Conservation (phyloP, 805 yeast genomes). For the Metschnikowia continentalis region DNA sequence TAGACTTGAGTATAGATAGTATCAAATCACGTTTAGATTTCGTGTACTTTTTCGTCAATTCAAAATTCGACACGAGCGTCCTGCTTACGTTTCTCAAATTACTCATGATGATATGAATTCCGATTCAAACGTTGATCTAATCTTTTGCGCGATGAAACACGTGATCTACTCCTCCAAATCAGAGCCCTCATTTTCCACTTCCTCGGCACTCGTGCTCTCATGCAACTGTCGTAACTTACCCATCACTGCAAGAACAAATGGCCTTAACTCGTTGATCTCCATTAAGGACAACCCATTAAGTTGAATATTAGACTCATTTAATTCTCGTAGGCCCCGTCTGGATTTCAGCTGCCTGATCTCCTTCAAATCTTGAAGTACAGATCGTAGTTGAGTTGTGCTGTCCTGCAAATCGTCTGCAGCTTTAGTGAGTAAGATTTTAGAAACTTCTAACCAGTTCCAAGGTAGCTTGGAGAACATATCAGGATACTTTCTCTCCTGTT, state of each 20-base stretch:
- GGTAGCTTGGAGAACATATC: constrained; percentile 70
- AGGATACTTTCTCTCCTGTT: constrained; percentile 57
- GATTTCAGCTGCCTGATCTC: constrained; percentile 81
- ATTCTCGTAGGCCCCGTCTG: constrained; percentile 67
- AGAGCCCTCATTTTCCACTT: constrained; percentile 10
- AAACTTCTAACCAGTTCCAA: constrained; percentile 82
- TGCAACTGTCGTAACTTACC: constrained; percentile 60
- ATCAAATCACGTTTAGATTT: constrained; percentile 63
- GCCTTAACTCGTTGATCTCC: constrained; percentile 87
- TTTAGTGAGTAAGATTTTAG: constrained; percentile 60
- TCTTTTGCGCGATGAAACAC: constrained; percentile 7
- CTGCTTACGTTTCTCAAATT: constrained; percentile 24
- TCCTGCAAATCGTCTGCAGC: constrained; percentile 80
- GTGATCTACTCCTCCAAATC: constrained; percentile 12
- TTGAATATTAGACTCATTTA: constrained; percentile 80
- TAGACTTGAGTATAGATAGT: constrained; percentile 78
- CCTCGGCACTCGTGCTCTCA: constrained; percentile 24
- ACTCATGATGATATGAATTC: constrained; percentile 20
- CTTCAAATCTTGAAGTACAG: constrained; percentile 73
- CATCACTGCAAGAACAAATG: constrained; percentile 80
- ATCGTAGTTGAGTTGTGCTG: constrained; percentile 65
- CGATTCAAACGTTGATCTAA: not conserved
- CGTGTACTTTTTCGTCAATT: constrained; percentile 29
- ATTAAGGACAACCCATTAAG: constrained; percentile 75
- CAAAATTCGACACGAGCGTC: constrained; percentile 36